Evolutionary conservation across 2,329 filamentous ascomycete genomes (phyloP), one percentile per base, ranked within the genome.

Genomic region (Metarhizium anisopliae): DNA sequence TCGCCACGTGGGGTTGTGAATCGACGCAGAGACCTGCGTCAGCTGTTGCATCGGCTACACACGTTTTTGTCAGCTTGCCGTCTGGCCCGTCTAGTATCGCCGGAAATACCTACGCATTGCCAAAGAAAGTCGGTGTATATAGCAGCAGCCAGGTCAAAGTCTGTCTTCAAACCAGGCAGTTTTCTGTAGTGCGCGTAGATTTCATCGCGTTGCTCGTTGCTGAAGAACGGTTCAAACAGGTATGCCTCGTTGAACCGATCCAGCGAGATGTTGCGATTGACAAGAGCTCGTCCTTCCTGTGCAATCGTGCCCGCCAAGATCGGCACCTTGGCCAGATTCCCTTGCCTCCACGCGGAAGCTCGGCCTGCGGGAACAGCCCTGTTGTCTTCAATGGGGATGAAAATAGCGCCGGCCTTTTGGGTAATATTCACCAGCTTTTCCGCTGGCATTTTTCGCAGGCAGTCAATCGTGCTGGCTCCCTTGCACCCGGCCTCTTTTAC

Each of bases 101-200:
- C 16, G 16, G 30, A 10, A n/a, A 6, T 4, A 62, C 63, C 59
- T 62, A 65, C 65, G 54, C 63, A 66, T 51, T 64, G 60, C 59
- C 59, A 64, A 11, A 63, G 11, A n/a, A 59, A 64, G 30, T 67
- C 66, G 2, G 64, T 67, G 7, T 62, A 62, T 4, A 67, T 64
- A 11, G 62, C 62, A 1, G 63, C 51, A 1, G 62, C 62, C 8
- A 65, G 11, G 7, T 67, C 66, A 58, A 66, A 67, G 3, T 64
- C 58, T 3, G 52, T 58, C 30, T 54, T 32, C 10, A 64, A 8
- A 11, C 40, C 30, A 1, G 55, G 18, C 20, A 60, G 56, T 1
- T 35, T 54, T 13, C 47, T 55, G 35, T 67, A 68, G 4, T 54
- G 50, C 2, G 56, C 50, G 1, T 66, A 10, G 4, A 67, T 63